A percentile compares a stretch with the other conserved stretches of the same genome.
These are phyloP conservation scores for Diversispora epigaea DNA, from an alignment of 192 early-diverging fungal genomes.

Conservation along the genomic window DNA sequence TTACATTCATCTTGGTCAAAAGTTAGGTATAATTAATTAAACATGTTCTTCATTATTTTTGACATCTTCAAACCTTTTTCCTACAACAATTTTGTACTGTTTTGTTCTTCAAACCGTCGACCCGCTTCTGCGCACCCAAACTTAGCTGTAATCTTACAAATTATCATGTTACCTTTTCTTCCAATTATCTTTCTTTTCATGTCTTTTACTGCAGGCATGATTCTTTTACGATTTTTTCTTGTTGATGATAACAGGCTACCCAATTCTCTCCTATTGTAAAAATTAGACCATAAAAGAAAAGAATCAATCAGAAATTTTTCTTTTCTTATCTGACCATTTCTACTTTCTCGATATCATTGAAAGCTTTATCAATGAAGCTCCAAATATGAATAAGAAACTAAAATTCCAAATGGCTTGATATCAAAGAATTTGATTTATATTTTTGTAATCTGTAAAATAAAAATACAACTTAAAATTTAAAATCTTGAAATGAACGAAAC, in stretches of 20 bases:
- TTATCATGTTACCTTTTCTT: constrained; percentile 31
- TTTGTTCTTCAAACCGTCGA: constrained; percentile 25
- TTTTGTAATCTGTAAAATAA: constrained; percentile 25
- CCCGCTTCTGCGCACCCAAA: constrained; percentile 35
- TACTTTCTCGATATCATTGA: constrained; percentile 32
- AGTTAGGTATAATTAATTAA: constrained; percentile 12
- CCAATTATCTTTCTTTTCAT: constrained; percentile 31
- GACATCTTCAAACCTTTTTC: constrained; percentile 29
- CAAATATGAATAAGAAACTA: constrained; percentile 36
- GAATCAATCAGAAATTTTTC: neutral
- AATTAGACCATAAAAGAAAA: constrained; percentile 24
- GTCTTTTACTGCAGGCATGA: neutral
- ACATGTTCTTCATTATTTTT: constrained; percentile 38
- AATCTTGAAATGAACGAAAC: constrained; percentile 1
- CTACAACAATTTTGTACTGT: constrained; percentile 21
- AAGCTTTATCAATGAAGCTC: constrained; percentile 35
- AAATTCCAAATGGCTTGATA: constrained; percentile 7
- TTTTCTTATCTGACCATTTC: constrained; percentile 36
- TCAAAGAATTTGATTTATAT: constrained; percentile 22
- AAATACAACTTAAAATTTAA: constrained; percentile 9
- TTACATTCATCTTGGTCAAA: constrained; percentile 30
- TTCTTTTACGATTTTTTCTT: constrained; percentile 30
- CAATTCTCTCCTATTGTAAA: constrained; percentile 30
- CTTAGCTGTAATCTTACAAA: constrained; percentile 24
- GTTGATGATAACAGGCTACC: constrained; percentile 16